A percentile compares a stretch with the other conserved stretches of the same genome.
phyloP scores from a whole-genome alignment of 768 basidiomycete genomes.

The Rhodotorula sphaerocarpa region DNA sequence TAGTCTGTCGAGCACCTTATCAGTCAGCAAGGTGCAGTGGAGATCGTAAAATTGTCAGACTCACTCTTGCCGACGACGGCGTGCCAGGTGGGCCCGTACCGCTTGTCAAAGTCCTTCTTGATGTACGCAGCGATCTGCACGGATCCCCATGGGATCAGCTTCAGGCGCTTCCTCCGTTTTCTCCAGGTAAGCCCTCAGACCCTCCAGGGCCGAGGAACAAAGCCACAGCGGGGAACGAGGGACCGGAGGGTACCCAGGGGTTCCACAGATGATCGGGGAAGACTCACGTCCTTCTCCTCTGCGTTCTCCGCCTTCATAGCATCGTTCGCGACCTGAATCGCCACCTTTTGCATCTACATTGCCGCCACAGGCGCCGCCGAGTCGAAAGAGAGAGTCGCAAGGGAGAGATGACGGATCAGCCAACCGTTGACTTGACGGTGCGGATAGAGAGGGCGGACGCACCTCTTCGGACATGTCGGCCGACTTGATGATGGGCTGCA shows the following conservation, averaged over 20 bases:
- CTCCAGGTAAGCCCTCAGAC: neutral
- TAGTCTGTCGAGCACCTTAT: no score
- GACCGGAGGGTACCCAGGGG: neutral
- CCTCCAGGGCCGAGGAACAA: no score
- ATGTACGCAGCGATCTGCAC: conserved; percentile 77
- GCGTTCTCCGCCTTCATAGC: conserved; percentile 85
- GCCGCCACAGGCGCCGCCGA: no score
- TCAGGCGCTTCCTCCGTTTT: no score
- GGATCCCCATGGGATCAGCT: no score
- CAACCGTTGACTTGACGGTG: neutral
- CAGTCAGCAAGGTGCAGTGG: neutral
- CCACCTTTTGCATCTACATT: conserved; percentile 77
- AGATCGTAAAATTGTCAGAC: no score
- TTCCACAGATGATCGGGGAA: no score
- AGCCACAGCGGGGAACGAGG: neutral
- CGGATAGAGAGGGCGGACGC: neutral
- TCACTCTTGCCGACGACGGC: conserved; percentile 73
- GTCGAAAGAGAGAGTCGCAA: no score
- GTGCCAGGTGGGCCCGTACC: conserved; percentile 92
- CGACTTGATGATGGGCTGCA: conserved; percentile 26
- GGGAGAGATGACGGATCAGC: neutral
- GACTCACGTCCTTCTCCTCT: conserved; percentile 77
- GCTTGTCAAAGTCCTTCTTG: conserved; percentile 94
- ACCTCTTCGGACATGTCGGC: conserved; percentile 27
- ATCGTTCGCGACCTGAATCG: conserved; percentile 73